These are phyloP conservation scores for Lactarius vividus DNA, from an alignment of 768 basidiomycete genomes.

Conservation along the genomic window DNA sequence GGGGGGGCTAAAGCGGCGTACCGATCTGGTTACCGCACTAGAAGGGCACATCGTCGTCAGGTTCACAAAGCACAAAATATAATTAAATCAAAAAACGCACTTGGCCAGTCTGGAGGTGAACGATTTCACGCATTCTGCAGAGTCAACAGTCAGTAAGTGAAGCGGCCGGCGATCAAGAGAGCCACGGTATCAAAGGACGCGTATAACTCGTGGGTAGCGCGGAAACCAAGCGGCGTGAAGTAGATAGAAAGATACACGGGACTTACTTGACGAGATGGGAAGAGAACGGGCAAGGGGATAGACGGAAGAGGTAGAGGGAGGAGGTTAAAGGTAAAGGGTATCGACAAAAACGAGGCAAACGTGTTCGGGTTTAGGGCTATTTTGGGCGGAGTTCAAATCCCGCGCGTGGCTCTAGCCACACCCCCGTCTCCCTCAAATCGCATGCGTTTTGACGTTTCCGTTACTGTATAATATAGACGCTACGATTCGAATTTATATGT, in stretches of 20 bases:
- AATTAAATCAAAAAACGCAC: constrained; percentile 42
- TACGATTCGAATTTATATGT: neutral
- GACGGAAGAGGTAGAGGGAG: constrained; percentile 21
- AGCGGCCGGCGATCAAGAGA: constrained; percentile 9
- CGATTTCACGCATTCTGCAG: constrained; percentile 95
- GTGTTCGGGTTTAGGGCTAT: constrained; percentile 26
- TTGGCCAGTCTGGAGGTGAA: constrained; percentile 99
- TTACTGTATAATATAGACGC: neutral
- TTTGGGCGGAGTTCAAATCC: constrained; percentile 24
- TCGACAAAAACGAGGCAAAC: constrained; percentile 25
- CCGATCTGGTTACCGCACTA: constrained; percentile 99
- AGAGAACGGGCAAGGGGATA: constrained; percentile 22
- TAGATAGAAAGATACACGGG: neutral
- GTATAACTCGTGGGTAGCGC: neutral
- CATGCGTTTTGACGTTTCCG: neutral
- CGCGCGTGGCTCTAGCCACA: constrained; percentile 10
- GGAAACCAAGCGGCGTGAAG: neutral
- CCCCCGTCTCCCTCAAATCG: neutral
- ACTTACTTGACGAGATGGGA: constrained; percentile 26
- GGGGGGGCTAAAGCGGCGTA: constrained; percentile 41
- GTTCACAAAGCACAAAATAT: constrained; percentile 5
- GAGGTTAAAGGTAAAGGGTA: constrained; percentile 24
- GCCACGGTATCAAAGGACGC: constrained; percentile 11
- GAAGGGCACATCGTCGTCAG: constrained; percentile 32
- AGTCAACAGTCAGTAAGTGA: constrained; percentile 21